A percentile compares a stretch with the other conserved stretches of the same genome.
These are phyloP conservation scores for Tympanopsis confertula DNA, from an alignment of 2,329 filamentous ascomycete species.

Conservation along the genomic window DNA sequence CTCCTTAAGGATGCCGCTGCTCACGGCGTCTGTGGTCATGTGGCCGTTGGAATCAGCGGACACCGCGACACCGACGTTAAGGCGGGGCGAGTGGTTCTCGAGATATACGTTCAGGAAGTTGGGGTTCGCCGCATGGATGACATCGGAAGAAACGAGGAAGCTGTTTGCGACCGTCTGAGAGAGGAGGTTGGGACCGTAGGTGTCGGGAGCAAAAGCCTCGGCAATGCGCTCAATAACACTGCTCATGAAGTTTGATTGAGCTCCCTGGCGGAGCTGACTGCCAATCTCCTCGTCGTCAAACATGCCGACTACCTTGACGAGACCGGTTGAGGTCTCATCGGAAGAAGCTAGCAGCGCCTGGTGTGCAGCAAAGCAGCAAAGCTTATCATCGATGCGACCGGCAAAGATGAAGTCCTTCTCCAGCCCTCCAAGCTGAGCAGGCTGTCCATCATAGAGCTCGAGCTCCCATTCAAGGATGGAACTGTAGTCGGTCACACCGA, in stretches of 20 bases:
- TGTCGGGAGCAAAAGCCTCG: constrained; percentile 46
- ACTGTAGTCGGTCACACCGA: constrained; percentile 62
- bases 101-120: constrained; percentile 83
- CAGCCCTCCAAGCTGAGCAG: constrained; percentile 71
- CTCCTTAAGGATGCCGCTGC: constrained; percentile 66
- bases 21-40: constrained; percentile 89
- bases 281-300: constrained; percentile 98
- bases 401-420: constrained; percentile 92
- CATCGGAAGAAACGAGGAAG: constrained; percentile 85
- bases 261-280: constrained; percentile 79
- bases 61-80: constrained; percentile 79
- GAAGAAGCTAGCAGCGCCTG: constrained; percentile 67
- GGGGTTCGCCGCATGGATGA: constrained; percentile 86
- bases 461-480: constrained; percentile 92
- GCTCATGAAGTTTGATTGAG: constrained; percentile 78
- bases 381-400: constrained; percentile 91
- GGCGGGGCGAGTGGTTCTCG: constrained; percentile 69
- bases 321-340: constrained; percentile 42
- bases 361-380: constrained; percentile 87
- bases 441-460: constrained; percentile 84
- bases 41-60: constrained; percentile 80
- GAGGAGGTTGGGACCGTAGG: constrained; percentile 49
- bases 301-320: constrained; percentile 81
- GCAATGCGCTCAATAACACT: constrained; percentile 70
- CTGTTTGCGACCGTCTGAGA: constrained; percentile 81